Base-by-base conservation (phyloP, 768 basidiomycete genomes). In the Pseudohyphozyma bogoriensis region DNA sequence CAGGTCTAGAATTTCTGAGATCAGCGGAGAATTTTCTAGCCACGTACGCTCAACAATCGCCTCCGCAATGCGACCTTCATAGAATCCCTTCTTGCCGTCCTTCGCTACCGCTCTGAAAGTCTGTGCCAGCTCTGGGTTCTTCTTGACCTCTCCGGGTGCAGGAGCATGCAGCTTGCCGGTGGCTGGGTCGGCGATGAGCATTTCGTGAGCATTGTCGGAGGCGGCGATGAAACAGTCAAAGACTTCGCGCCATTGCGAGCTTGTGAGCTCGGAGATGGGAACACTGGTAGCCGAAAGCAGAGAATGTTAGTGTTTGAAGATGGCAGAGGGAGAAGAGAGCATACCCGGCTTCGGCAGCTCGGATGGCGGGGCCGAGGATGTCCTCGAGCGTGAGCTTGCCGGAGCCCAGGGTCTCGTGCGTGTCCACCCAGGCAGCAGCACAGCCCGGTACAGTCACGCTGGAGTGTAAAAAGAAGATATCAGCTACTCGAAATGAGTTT, bases 391-490 rank as follows among this genome's bases (percentile, higher is more conserved):
- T 76, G 6, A 86, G 57, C 60, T 81, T 83, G 15, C 88, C 85
- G 63, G 83, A 87, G 22, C 93, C 93, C 56, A 95, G 83, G 40
- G 77, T 76, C 62, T 87, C 81, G 36, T 96, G 78, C 0, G 90
- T 87, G 73, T 96, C 95, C 22, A 87, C 78, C 92, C 93, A 97
- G 20, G 90, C 90, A 36, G 90, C 87, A 4, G 92, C 88, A n/a
- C 87, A 86, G 53, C 93, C 91, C 81, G 70, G 68, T 31, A 76
- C 70, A 28, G 70, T 73, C 33, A 63, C 68, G 13, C 55, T 28
- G n/a, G n/a, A n/a, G n/a, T n/a, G n/a, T n/a, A n/a, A n/a, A n/a
- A n/a, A n/a, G n/a, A n/a, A n/a, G n/a, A n/a, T n/a, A n/a, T n/a
- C n/a, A n/a, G n/a, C n/a, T n/a, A n/a, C n/a, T n/a, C n/a, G n/a